phyloP scores from a whole-genome alignment of 2,329 filamentous ascomycete species.

The Ascochyta viciae-villosae region DNA sequence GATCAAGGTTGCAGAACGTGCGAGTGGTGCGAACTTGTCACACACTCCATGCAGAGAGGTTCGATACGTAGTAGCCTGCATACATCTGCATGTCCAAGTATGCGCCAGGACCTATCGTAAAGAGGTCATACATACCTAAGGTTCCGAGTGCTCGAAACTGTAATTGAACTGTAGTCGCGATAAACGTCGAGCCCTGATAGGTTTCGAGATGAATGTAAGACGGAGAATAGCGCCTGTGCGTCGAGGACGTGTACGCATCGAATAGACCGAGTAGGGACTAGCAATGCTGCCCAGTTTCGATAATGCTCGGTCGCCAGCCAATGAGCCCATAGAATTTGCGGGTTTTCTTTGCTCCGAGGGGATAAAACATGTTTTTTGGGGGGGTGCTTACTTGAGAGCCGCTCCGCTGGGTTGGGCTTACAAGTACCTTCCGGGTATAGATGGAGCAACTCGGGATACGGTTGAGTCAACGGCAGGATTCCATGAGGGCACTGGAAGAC shows the following conservation, averaged over 20 bases:
- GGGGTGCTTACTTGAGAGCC: conserved; percentile 23
- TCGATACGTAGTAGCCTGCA: background rate
- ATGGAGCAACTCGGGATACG: background rate
- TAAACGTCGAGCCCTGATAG: conserved; percentile 8
- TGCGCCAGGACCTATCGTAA: background rate
- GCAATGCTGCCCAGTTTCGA: conserved; percentile 2
- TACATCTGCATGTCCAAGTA: background rate
- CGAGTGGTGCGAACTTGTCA: conserved; percentile 6
- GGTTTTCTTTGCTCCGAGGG: background rate
- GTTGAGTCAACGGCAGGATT: background rate
- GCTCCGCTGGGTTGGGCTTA: conserved; percentile 1
- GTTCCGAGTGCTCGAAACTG: background rate
- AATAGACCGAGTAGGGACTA: background rate
- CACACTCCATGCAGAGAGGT: conserved; percentile 7
- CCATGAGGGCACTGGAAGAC: background rate
- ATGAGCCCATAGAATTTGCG: background rate
- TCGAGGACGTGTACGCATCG: conserved; percentile 2
- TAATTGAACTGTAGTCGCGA: conserved; percentile 1
- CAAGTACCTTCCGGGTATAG: background rate
- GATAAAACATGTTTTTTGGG: background rate
- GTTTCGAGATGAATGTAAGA: background rate
- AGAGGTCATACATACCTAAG: background rate
- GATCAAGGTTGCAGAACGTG: background rate
- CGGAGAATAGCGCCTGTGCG: conserved; percentile 4
- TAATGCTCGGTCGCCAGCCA: background rate